These are phyloP conservation scores for Helicocarpus griseus DNA, from an alignment of 2,329 filamentous ascomycete species.

Conservation along the genomic window DNA sequence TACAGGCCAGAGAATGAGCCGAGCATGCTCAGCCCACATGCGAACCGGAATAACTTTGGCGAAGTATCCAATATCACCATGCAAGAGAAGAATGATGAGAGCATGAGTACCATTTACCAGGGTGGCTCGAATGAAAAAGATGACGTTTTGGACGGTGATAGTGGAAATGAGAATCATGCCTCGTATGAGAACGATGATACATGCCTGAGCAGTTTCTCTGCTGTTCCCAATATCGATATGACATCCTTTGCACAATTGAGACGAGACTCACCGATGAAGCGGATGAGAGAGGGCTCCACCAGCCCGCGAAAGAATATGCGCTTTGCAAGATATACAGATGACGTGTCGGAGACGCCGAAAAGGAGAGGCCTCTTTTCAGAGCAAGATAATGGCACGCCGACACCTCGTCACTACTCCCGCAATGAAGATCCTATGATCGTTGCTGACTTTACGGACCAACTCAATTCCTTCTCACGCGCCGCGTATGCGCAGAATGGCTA, in stretches of 20 bases:
- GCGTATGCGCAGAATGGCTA: slow-evolving; percentile 33
- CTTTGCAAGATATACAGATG: slow-evolving; percentile 12
- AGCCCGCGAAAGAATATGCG: slow-evolving; percentile 32
- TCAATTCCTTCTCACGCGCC: slow-evolving; percentile 44
- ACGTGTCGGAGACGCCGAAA: slow-evolving; percentile 35
- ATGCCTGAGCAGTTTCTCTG: slow-evolving; percentile 75
- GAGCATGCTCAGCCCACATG: neutral
- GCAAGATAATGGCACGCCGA: slow-evolving; percentile 31
- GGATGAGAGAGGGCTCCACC: slow-evolving; percentile 29
- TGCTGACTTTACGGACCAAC: slow-evolving; percentile 80
- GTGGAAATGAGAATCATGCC: slow-evolving; percentile 2
- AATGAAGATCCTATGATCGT: slow-evolving; percentile 61
- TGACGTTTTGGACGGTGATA: slow-evolving; percentile 16
- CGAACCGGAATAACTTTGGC: slow-evolving; percentile 4
- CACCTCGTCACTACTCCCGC: slow-evolving; percentile 41
- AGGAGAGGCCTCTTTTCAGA: slow-evolving; percentile 16
- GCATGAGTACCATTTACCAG: slow-evolving; percentile 33
- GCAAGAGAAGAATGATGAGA: slow-evolving; percentile 30
- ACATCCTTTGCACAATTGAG: slow-evolving; percentile 70
- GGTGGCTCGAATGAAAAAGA: slow-evolving; percentile 16
- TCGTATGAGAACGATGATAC: slow-evolving; percentile 30
- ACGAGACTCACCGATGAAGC: slow-evolving; percentile 49
- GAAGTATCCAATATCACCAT: slow-evolving; percentile 28
- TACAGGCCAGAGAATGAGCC: neutral
- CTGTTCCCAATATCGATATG: slow-evolving; percentile 65